Conservation (phyloP, 345 rosid genomes). For the Corchorus olitorius region DNA sequence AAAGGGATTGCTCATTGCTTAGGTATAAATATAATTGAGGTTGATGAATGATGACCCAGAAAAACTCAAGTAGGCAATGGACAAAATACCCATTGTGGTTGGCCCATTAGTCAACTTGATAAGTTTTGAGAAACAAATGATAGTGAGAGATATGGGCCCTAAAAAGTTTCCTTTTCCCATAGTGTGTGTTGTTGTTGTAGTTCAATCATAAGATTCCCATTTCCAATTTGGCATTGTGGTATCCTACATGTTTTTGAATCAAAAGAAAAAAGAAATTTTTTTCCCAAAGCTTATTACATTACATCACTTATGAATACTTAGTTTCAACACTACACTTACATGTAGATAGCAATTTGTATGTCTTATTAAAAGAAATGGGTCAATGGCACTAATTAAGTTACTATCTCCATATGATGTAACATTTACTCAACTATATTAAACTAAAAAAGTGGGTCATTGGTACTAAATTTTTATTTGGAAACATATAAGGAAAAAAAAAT, state of each 20-base stretch:
- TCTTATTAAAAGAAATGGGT: not conserved
- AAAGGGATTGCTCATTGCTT: not conserved
- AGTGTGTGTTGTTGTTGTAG: slow-evolving; percentile 19
- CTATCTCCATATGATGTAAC: slow-evolving; percentile 12
- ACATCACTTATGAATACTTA: slow-evolving; percentile 22
- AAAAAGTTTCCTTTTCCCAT: not conserved
- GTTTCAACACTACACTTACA: not conserved
- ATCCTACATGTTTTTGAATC: slow-evolving; percentile 33
- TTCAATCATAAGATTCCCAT: slow-evolving; percentile 43
- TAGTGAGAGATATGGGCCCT: slow-evolving; percentile 31
- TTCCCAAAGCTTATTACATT: slow-evolving; percentile 25
- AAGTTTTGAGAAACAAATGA: slow-evolving; percentile 26
- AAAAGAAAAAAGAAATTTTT: not conserved
- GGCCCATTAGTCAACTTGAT: slow-evolving; percentile 32
- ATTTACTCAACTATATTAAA: not conserved
- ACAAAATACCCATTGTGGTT: slow-evolving; percentile 18
- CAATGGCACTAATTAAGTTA: not conserved
- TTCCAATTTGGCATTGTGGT: slow-evolving; percentile 27
- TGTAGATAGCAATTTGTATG: not conserved
- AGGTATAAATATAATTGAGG: not conserved
- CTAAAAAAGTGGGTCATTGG: not conserved
- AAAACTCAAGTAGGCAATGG: not conserved
- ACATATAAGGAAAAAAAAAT: not conserved
- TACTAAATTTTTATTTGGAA: too few relatives aligned
- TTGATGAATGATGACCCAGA: not conserved